Evolutionary conservation across 1,139 yeast species (phyloP).

Genomic region (Kurtzmaniella quercitrusa): DNA sequence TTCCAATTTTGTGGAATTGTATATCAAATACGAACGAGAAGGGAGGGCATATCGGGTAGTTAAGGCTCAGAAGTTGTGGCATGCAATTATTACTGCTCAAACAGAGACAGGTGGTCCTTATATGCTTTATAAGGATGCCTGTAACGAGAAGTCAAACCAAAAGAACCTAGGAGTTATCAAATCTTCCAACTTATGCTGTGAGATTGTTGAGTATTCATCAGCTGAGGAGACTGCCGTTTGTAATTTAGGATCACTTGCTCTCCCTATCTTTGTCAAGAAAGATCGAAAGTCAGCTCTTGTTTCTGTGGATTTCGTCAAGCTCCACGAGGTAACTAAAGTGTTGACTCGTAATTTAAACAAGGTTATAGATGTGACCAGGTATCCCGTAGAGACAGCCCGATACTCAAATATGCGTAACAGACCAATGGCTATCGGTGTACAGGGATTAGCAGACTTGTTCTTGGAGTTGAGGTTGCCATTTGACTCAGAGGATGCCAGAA

Average conservation of each 20-base stretch:
- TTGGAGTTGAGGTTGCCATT: conserved; percentile 73
- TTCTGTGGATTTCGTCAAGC: conserved; percentile 62
- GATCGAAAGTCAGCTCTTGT: conserved; percentile 39
- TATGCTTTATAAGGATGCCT: conserved; percentile 54
- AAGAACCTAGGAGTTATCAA: conserved; percentile 52
- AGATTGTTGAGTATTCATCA: conserved; percentile 52
- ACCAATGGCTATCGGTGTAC: conserved; percentile 87
- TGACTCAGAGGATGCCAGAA: conserved; percentile 68
- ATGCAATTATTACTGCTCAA: conserved; percentile 49
- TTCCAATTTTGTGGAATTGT: conserved; percentile 42
- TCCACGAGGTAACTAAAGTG: conserved; percentile 72
- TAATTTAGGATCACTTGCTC: conserved; percentile 50
- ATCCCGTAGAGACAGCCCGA: conserved; percentile 71
- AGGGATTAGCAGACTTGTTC: conserved; percentile 87
- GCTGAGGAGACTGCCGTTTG: conserved; percentile 56
- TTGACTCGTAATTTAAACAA: conserved; percentile 69
- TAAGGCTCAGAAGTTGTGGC: conserved; percentile 53
- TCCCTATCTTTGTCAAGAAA: conserved; percentile 40
- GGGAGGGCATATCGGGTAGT: conserved; percentile 32
- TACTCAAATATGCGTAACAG: conserved; percentile 70
- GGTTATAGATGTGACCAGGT: conserved; percentile 73
- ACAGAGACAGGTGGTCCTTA: conserved; percentile 61
- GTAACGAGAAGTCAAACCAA: conserved; percentile 52
- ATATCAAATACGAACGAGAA: conserved; percentile 42
- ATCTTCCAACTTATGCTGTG: conserved; percentile 57